Evolutionary conservation across 345 rosid genomes (phyloP).

Genomic region (Syzygium aromaticum): DNA sequence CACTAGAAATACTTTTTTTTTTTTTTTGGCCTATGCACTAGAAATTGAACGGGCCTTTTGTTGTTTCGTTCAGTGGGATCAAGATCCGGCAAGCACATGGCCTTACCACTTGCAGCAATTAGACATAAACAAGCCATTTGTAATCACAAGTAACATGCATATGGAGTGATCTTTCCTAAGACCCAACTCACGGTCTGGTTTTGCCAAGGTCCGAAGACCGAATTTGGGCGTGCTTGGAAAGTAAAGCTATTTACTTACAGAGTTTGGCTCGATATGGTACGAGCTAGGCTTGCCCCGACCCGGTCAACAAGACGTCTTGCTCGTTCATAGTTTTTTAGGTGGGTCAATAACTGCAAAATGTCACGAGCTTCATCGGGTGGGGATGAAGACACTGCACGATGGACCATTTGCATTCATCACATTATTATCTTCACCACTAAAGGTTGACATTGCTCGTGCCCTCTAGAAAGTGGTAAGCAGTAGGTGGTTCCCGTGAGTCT

Average conservation of each 20-base stretch:
- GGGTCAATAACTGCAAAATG: not conserved
- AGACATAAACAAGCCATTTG: not conserved
- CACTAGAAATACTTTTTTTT: not conserved
- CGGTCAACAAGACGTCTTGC: not conserved
- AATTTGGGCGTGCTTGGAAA: not conserved
- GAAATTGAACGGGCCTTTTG: not conserved
- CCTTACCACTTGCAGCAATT: not conserved
- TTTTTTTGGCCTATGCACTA: too few species aligned
- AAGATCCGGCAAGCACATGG: not conserved
- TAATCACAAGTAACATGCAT: not conserved
- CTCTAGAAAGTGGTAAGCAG: not conserved
- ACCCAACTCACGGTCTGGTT: not conserved
- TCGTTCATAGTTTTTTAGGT: not conserved
- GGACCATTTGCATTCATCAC: not conserved
- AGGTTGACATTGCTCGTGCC: not conserved
- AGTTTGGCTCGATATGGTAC: not conserved
- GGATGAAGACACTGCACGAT: not conserved
- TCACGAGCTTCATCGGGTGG: not conserved
- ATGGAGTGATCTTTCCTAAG: not conserved
- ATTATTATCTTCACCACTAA: not conserved
- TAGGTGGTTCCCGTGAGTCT: not conserved
- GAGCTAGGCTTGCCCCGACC: not conserved
- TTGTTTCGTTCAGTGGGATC: not conserved
- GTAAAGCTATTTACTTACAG: not conserved
- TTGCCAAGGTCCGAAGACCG: not conserved